These are phyloP conservation scores for Sequoiadendron giganteum DNA, from an alignment of 75 land plant genomes.

Conservation along the genomic window DNA sequence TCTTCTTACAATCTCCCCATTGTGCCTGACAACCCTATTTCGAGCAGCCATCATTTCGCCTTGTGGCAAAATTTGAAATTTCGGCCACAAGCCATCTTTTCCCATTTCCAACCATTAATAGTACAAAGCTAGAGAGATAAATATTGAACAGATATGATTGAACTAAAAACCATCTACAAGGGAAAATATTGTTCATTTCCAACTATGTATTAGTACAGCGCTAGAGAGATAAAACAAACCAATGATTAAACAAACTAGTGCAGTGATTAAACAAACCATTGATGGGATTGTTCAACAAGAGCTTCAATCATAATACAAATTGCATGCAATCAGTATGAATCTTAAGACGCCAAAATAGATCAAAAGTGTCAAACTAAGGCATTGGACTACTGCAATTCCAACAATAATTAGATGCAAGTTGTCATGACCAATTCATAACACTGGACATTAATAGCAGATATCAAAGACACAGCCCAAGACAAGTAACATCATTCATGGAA, in stretches of 20 bases:
- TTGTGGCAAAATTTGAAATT: too few species aligned
- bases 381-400: not conserved
- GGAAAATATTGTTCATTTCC: not conserved
- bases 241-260: too few species aligned
- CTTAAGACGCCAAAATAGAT: not conserved
- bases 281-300: not conserved
- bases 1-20: too few species aligned
- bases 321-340: not conserved
- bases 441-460: not conserved
- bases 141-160: too few species aligned
- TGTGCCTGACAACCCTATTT: too few species aligned
- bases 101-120: too few species aligned
- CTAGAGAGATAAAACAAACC: too few species aligned
- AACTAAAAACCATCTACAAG: not conserved
- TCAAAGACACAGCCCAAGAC: not conserved
- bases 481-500: not conserved
- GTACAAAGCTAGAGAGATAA: too few species aligned
- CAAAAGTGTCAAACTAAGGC: not conserved
- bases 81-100: too few species aligned
- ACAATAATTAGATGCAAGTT: not conserved
- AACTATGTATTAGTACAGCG: too few species aligned
- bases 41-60: too few species aligned
- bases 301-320: not conserved
- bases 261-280: not conserved
- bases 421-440: not conserved